phyloP scores from a whole-genome alignment of 176 grass and related monocot species.

The Oryza meridionalis region DNA sequence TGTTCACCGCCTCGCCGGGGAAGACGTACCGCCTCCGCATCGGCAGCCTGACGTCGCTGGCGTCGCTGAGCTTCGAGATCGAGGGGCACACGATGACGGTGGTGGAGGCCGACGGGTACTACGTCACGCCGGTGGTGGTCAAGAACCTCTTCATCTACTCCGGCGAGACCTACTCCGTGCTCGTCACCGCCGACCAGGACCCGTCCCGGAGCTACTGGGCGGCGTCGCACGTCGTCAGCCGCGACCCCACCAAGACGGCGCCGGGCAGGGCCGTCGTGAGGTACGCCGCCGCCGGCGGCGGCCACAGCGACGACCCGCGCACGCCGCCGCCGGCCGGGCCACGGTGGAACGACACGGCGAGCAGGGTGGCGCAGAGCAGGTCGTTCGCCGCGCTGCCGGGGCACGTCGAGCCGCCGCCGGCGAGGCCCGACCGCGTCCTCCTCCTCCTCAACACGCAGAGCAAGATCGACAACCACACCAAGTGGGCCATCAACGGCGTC shows the following conservation, averaged over 20 bases:
- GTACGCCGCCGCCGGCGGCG: conserved; percentile 29
- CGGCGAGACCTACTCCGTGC: conserved; percentile 76
- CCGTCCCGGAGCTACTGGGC: conserved; percentile 67
- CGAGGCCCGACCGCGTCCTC: conserved; percentile 48
- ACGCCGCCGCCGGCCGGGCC: conserved; percentile 41
- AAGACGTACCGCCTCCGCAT: conserved; percentile 77
- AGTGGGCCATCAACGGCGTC: conserved; percentile 74
- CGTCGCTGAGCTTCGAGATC: conserved; percentile 73
- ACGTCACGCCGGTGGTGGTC: conserved; percentile 53
- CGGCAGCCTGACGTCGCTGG: conserved; percentile 67
- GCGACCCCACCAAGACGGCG: conserved; percentile 36
- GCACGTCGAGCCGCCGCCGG: conserved; percentile 35
- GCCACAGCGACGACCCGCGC: not conserved
- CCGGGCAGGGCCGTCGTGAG: conserved; percentile 54
- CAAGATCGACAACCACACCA: conserved; percentile 32
- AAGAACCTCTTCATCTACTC: conserved; percentile 74
- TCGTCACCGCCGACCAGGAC: conserved; percentile 66
- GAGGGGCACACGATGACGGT: conserved; percentile 67
- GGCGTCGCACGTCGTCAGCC: conserved; percentile 51
- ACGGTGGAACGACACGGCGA: conserved; percentile 51
- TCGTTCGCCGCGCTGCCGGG: conserved; percentile 42
- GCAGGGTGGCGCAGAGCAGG: conserved; percentile 52
- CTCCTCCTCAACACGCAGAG: conserved; percentile 68
- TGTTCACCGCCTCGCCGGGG: conserved; percentile 58
- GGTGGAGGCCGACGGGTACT: conserved; percentile 73